A percentile compares a stretch with the other conserved stretches of the same genome.
phyloP scores from a whole-genome alignment of 225 moss, liverwort and hornwort genomes.

The Lunularia cruciata region DNA sequence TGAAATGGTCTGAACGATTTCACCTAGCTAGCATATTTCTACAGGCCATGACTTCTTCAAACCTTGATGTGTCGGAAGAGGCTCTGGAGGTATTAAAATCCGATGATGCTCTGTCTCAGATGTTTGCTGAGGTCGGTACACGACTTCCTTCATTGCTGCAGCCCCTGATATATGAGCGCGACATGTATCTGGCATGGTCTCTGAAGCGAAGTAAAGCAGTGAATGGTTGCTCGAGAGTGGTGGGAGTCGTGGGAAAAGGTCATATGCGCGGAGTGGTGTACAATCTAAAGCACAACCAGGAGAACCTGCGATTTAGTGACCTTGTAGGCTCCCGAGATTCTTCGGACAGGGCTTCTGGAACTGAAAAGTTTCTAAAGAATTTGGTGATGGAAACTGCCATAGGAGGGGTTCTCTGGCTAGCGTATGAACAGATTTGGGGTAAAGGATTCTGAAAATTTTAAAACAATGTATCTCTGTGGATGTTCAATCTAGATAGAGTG shows the following conservation, averaged over 20 bases:
- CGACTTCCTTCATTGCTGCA: conserved; percentile 69
- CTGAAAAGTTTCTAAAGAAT: conserved; percentile 36
- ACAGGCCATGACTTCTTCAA: conserved; percentile 49
- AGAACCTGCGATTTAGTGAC: conserved; percentile 64
- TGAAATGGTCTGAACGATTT: conserved; percentile 59
- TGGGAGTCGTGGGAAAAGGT: conserved; percentile 72
- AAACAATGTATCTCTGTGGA: no score
- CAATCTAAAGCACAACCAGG: conserved; percentile 61
- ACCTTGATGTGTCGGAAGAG: conserved; percentile 59
- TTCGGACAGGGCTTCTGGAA: not conserved
- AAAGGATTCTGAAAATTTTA: not conserved
- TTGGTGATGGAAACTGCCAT: conserved; percentile 50
- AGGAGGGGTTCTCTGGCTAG: conserved; percentile 48
- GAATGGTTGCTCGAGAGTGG: conserved; percentile 67
- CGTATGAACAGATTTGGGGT: conserved; percentile 22
- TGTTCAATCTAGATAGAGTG: no score
- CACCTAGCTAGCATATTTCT: conserved; percentile 46
- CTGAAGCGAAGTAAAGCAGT: conserved; percentile 84
- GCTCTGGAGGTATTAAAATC: conserved; percentile 56
- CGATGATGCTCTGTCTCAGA: conserved; percentile 71
- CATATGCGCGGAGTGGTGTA: conserved; percentile 69
- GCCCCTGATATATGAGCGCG: conserved; percentile 76
- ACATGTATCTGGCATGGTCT: conserved; percentile 85
- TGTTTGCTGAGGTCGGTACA: conserved; percentile 66
- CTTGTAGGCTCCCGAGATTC: conserved; percentile 51